phyloP scores from a whole-genome alignment of 441 rosid species.

The Melastoma candidum region DNA sequence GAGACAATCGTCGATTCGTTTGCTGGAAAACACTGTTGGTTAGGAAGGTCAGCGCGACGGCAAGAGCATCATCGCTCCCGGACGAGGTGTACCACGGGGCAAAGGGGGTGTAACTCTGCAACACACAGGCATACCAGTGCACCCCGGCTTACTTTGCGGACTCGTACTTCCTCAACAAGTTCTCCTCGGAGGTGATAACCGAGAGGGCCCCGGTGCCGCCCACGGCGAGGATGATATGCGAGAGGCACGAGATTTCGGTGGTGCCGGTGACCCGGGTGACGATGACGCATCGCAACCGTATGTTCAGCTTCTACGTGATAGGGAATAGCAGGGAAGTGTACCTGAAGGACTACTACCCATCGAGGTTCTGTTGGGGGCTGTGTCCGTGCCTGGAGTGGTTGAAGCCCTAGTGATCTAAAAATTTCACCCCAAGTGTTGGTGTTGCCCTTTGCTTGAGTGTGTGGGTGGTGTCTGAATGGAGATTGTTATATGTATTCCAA shows the following conservation, averaged over 20 bases:
- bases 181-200: constrained; percentile 84
- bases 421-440: too few species aligned
- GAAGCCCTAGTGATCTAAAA: constrained; percentile 18
- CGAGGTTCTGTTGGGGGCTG: constrained; percentile 91
- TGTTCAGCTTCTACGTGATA: constrained; percentile 79
- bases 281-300: constrained; percentile 58
- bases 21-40: constrained; percentile 69
- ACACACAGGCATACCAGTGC: constrained; percentile 88
- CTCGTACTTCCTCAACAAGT: constrained; percentile 81
- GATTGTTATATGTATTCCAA: too few species aligned
- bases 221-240: constrained; percentile 75
- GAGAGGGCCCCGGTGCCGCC: constrained; percentile 61
- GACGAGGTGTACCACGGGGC: constrained; percentile 88
- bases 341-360: too few species aligned
- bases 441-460: too few species aligned
- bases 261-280: constrained; percentile 90
- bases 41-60: constrained; percentile 76
- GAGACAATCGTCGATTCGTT: constrained; percentile 2
- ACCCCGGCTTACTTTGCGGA: constrained; percentile 85
- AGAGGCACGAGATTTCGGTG: constrained; percentile 76
- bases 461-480: too few species aligned
- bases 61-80: constrained; percentile 90
- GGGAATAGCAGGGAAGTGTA: constrained; percentile 70
- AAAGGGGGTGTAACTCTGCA: constrained; percentile 83
- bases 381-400: constrained; percentile 97